Evolutionary conservation across 108 stramenopile genomes (phyloP).

Genomic region (Asterionellopsis glacialis): DNA sequence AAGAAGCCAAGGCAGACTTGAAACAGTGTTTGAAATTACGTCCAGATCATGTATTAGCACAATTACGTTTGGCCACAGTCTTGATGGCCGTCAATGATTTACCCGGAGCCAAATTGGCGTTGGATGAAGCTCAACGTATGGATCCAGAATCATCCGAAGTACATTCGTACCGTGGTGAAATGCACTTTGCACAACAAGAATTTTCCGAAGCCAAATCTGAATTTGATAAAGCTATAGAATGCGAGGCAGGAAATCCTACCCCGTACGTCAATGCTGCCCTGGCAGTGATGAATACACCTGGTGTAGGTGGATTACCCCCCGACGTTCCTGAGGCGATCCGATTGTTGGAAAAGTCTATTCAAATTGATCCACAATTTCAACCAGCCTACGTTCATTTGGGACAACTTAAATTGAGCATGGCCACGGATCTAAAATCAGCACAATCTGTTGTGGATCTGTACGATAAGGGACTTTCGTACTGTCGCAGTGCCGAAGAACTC

Average conservation of each 20-base stretch:
- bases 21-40: conserved; percentile 62
- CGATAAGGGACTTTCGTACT: conserved; percentile 69
- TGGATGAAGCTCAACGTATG: conserved; percentile 61
- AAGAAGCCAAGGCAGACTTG: conserved; percentile 68
- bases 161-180: conserved; percentile 84
- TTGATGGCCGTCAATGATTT: conserved; percentile 69
- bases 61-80: conserved; percentile 80
- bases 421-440: conserved; percentile 63
- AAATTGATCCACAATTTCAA: conserved; percentile 85
- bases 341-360: conserved; percentile 76
- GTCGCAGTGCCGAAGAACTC: conserved; percentile 84
- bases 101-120: conserved; percentile 59
- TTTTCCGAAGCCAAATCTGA: conserved; percentile 59
- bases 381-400: conserved; percentile 89
- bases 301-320: conserved; percentile 56
- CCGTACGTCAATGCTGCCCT: conserved; percentile 90
- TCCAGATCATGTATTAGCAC: conserved; percentile 82
- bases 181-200: conserved; percentile 73
- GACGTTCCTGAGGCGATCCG: conserved; percentile 58
- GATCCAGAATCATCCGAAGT: conserved; percentile 82
- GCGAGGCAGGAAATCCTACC: conserved; percentile 77
- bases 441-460: conserved; percentile 77
- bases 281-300: conserved; percentile 75
- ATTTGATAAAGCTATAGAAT: conserved; percentile 80
- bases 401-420: conserved; percentile 85